Evolutionary conservation across 441 rosid genomes (phyloP).

Genomic region (Adansonia madagascariensis): DNA sequence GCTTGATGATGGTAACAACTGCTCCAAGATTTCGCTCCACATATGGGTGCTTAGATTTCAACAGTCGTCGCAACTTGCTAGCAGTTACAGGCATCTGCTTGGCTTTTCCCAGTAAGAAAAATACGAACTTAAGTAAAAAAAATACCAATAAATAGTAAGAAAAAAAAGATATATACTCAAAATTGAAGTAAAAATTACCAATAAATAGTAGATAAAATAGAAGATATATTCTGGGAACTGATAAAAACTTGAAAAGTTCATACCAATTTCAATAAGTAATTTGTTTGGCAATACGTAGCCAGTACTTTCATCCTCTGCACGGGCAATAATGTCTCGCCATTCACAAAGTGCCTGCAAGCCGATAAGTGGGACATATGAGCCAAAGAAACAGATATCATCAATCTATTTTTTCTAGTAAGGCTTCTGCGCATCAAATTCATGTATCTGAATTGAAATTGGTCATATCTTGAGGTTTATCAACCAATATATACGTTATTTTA

Average conservation of each 20-base stretch:
- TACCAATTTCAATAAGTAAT: constrained; percentile 87
- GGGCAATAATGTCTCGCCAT: constrained; percentile 91
- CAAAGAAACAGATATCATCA: background rate
- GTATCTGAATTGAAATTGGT: background rate
- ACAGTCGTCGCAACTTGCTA: constrained; percentile 54
- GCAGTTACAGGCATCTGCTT: constrained; percentile 77
- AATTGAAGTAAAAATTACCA: background rate
- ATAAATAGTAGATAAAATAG: background rate
- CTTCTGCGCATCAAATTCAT: background rate
- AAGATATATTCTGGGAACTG: background rate
- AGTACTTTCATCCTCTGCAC: constrained; percentile 90
- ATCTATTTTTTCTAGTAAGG: background rate
- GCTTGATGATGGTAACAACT: constrained; percentile 62
- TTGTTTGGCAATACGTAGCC: constrained; percentile 89
- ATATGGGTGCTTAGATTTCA: constrained; percentile 72
- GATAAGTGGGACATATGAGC: constrained; percentile 21
- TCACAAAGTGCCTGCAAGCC: constrained; percentile 72
- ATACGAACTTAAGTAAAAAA: constrained; percentile 26
- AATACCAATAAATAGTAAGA: background rate
- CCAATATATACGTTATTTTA: constrained; percentile 9
- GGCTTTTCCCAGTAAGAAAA: constrained; percentile 52
- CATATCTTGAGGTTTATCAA: background rate
- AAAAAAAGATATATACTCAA: no score
- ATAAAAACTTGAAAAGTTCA: constrained; percentile 18
- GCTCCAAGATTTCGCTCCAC: constrained; percentile 64